Conservation (phyloP, 352 stramenopile genomes). For the Salisapilia sapeloensis region DNA sequence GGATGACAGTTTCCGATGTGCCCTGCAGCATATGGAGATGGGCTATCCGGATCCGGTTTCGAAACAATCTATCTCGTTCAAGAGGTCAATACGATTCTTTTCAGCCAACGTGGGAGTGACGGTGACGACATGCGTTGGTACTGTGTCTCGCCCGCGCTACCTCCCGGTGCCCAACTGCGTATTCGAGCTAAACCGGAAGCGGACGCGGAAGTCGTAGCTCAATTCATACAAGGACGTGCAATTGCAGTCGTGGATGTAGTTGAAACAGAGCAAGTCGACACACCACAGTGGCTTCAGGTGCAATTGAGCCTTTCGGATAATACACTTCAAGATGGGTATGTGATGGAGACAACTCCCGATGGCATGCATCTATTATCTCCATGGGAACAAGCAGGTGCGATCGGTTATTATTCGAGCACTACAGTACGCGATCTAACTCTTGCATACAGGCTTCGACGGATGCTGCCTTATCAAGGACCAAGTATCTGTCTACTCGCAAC, state of each 20-base stretch:
- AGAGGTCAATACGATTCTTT: too few species aligned
- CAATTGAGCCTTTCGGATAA: conserved; percentile 11
- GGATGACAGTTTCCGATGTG: too few species aligned
- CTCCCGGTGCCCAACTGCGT: conserved; percentile 35
- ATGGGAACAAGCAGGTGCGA: conserved; percentile 22
- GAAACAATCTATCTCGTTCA: too few species aligned
- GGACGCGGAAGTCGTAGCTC: conserved; percentile 13
- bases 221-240: conserved; percentile 29
- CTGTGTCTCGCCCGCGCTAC: conserved; percentile 36
- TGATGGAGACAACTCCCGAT: conserved; percentile 32
- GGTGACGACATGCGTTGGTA: conserved; percentile 52
- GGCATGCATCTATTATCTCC: conserved; percentile 20
- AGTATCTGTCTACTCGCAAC: too few species aligned
- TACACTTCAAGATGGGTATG: conserved; percentile 16
- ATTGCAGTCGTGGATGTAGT: conserved; percentile 18
- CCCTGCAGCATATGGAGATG: too few species aligned
- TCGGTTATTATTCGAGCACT: background rate
- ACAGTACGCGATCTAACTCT: too few species aligned
- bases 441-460: too few species aligned
- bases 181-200: conserved; percentile 35
- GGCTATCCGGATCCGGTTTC: too few species aligned
- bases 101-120: too few species aligned
- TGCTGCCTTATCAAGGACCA: too few species aligned
- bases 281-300: conserved; percentile 33
- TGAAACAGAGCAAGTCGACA: conserved; percentile 1